Base-by-base conservation (phyloP, 257 asterid genomes). In the Craterostigma plantagineum region DNA sequence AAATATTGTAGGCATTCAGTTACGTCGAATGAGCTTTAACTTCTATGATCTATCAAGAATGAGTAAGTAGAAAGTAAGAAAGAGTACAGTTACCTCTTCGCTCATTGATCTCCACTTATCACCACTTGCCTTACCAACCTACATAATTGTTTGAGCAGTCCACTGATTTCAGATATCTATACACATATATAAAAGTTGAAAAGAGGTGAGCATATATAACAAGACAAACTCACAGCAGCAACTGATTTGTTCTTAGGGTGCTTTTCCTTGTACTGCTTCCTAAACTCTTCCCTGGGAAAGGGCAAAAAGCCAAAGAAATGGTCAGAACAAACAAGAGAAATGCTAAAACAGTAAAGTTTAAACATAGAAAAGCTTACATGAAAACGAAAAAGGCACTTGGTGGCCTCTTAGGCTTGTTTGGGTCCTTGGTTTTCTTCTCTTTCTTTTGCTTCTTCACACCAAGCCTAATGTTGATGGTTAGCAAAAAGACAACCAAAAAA, bases 61-160 rank as follows among this genome's bases (percentile, higher is more conserved):
- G 4, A 3, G 8, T 8, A 0, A 17, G 12, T 17, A 4, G 0
- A 11, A 14, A 46, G 16, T 5, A 33, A 18, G 27, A 37, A 14
- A 14, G 10, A 30, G 40, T 9, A 10, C 0, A 11, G 39, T 48
- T 68, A 78, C 92, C 74, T 71, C 70, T 0, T 30, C 67, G 17
- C 68, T 61, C 63, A 78, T 35, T 2, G 76, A 64, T 54, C 71
- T 78, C 92, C 92, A 78, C 48, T 57, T 55, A 3, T 55, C 75
- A 48, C 92, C 92, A 34, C 69, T 77, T 55, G 92, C 92, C 51
- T 71, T 78, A 11, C 85, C 81, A 47, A 78, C 85, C 92, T 78
- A 60, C 18, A 35, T 41, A 39, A 18, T 10, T 10, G 10, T 14
- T 15, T 33, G 33, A 15, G 10, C 36, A 7, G 44, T 30, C 33